A percentile compares a stretch with the other conserved stretches of the same genome.
Evolutionary conservation across 176 grass and related monocot genomes (phyloP).

Genomic region (Thinopyrum elongatum): DNA sequence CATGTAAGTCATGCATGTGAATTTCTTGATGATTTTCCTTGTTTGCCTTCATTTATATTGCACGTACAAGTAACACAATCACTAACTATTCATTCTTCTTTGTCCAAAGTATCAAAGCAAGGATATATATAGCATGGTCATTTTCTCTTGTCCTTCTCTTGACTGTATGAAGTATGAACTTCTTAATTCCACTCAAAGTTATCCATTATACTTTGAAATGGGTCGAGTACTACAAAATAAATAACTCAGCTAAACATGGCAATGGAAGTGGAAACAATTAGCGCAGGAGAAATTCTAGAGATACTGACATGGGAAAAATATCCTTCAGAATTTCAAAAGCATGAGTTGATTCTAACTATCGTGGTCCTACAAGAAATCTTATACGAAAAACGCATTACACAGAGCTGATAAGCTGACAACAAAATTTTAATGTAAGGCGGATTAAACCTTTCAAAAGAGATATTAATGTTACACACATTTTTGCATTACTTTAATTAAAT

Average conservation of each 20-base stretch:
- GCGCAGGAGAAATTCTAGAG: neutral
- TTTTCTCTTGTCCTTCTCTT: neutral
- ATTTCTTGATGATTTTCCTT: neutral
- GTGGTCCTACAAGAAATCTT: neutral
- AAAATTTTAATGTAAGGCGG: neutral
- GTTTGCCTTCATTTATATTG: neutral
- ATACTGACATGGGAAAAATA: neutral
- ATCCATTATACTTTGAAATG: neutral
- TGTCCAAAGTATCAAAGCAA: neutral
- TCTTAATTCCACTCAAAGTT: neutral
- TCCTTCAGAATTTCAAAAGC: neutral
- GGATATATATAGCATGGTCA: neutral
- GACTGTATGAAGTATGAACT: neutral
- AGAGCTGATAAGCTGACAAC: neutral
- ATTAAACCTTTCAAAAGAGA: neutral
- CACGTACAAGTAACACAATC: neutral
- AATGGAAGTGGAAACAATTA: neutral
- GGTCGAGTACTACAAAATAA: neutral
- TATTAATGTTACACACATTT: neutral
- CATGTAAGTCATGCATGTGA: neutral
- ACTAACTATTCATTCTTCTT: neutral
- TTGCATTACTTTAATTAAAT: neutral
- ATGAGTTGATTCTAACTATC: neutral
- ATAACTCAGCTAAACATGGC: constrained; percentile 15
- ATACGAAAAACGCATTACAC: neutral